These are phyloP conservation scores for Claviceps spartinae DNA, from an alignment of 2,329 filamentous ascomycete genomes.

Conservation along the genomic window DNA sequence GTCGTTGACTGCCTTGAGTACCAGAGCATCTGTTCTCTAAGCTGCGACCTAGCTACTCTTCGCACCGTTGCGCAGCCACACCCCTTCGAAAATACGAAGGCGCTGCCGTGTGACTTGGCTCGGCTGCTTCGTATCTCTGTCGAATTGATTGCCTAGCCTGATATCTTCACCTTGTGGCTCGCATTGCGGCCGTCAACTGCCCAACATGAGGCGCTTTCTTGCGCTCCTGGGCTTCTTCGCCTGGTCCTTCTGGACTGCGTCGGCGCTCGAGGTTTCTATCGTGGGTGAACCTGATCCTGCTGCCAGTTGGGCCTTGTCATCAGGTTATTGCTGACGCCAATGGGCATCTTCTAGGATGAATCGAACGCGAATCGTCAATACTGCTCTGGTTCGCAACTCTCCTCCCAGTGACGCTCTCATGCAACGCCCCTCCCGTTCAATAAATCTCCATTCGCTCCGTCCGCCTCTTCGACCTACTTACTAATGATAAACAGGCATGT, in stretches of 20 bases:
- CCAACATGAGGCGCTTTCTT: slow-evolving; percentile 41
- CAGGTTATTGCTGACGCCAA: slow-evolving; percentile 11
- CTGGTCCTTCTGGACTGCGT: slow-evolving; percentile 38
- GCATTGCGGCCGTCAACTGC: slow-evolving; percentile 3
- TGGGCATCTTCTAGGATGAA: slow-evolving; percentile 46
- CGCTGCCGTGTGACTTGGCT: not conserved
- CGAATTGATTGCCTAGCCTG: not conserved
- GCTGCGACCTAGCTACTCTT: too few relatives aligned
- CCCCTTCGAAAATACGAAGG: too few relatives aligned
- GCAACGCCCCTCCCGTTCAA: not conserved
- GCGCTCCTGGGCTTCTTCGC: slow-evolving; percentile 34
- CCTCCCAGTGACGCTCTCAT: too few relatives aligned
- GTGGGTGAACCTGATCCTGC: slow-evolving; percentile 7
- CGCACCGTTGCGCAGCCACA: too few relatives aligned
- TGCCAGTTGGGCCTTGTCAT: too few relatives aligned
- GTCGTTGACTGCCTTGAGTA: too few relatives aligned
- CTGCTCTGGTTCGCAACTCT: slow-evolving; percentile 46
- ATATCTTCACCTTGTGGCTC: not conserved
- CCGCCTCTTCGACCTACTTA: not conserved
- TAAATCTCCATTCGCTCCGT: slow-evolving; percentile 4
- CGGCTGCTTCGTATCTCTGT: not conserved
- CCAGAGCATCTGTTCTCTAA: too few relatives aligned
- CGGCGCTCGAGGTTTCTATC: slow-evolving; percentile 44
- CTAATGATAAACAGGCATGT: slow-evolving; percentile 55
- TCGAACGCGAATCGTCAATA: slow-evolving; percentile 64